Evolutionary conservation across 2,329 filamentous ascomycete species (phyloP).

Genomic region (Sporothrix curviconia): DNA sequence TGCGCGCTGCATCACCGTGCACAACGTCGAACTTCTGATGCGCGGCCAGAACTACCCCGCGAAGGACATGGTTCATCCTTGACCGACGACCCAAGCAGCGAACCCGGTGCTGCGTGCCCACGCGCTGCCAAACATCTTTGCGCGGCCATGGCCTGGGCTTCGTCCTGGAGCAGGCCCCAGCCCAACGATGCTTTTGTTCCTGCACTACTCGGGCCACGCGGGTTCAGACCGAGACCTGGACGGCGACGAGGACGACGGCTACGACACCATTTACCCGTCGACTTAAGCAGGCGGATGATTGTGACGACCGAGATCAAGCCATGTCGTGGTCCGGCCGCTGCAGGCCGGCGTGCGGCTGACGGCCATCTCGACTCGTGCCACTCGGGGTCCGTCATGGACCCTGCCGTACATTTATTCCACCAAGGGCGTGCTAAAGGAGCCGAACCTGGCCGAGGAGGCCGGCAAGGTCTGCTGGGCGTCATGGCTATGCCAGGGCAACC

Average conservation of each 20-base stretch:
- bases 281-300: constrained; percentile 63
- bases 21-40: constrained; percentile 66
- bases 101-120: constrained; percentile 65
- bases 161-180: constrained; percentile 58
- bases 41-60: constrained; percentile 63
- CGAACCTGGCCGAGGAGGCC: constrained; percentile 61
- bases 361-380: constrained; percentile 60
- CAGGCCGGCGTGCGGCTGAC: constrained; percentile 52
- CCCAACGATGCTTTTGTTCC: constrained; percentile 72
- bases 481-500: constrained; percentile 63
- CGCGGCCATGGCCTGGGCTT: constrained; percentile 72
- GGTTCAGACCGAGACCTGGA: constrained; percentile 70
- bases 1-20: constrained; percentile 72
- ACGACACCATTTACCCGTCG: constrained; percentile 71
- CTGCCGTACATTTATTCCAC: constrained; percentile 64
- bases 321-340: constrained; percentile 59
- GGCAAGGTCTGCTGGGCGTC: constrained; percentile 55
- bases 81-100: constrained; percentile 67
- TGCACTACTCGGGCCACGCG: constrained; percentile 72
- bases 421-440: constrained; percentile 61
- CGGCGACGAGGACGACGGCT: constrained; percentile 71
- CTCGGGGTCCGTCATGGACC: constrained; percentile 59
- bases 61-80: constrained; percentile 75
- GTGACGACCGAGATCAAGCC: constrained; percentile 82
- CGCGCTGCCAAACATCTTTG: constrained; percentile 69